Percentiles rank a stretch among this genome's conserved stretches.
phyloP scores from a whole-genome alignment of 202 grass and related monocot genomes.

The Zizania palustris region DNA sequence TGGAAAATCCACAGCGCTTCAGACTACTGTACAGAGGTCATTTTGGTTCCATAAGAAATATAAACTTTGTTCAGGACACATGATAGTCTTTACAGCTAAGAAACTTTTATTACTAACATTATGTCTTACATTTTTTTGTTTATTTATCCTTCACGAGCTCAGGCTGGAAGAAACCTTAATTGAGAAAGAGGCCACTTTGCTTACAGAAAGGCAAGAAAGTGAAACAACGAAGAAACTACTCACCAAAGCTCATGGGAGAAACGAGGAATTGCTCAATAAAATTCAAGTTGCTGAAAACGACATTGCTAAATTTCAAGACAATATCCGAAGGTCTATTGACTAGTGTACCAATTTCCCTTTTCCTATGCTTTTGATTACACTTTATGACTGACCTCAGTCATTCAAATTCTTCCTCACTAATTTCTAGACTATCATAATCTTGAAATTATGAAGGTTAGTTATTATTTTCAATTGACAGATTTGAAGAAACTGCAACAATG shows the following conservation, averaged over 20 bases:
- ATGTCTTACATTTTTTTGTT: constrained; percentile 26
- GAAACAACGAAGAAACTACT: constrained; percentile 56
- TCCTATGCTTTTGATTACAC: constrained; percentile 43
- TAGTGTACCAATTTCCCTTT: neutral
- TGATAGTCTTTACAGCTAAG: constrained; percentile 9
- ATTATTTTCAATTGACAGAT: constrained; percentile 53
- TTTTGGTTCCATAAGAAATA: constrained; percentile 31
- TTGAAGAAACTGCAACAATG: constrained; percentile 57
- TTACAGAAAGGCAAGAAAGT: constrained; percentile 66
- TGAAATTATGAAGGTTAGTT: constrained; percentile 27
- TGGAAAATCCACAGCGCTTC: constrained; percentile 41
- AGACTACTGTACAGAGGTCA: constrained; percentile 49
- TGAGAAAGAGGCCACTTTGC: constrained; percentile 50
- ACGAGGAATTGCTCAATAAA: constrained; percentile 58
- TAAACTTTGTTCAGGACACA: constrained; percentile 26
- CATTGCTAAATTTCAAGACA: constrained; percentile 47
- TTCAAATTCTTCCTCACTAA: constrained; percentile 13
- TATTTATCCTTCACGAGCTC: constrained; percentile 36
- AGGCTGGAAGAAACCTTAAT: constrained; percentile 61
- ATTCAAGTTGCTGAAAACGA: constrained; percentile 53
- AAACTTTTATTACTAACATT: constrained; percentile 20
- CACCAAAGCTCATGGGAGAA: constrained; percentile 48
- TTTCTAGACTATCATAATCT: constrained; percentile 31
- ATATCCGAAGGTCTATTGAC: constrained; percentile 46
- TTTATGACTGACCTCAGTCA: constrained; percentile 35